Base-by-base conservation (phyloP, 805 yeast species). In the Ogataea trehalophila region DNA sequence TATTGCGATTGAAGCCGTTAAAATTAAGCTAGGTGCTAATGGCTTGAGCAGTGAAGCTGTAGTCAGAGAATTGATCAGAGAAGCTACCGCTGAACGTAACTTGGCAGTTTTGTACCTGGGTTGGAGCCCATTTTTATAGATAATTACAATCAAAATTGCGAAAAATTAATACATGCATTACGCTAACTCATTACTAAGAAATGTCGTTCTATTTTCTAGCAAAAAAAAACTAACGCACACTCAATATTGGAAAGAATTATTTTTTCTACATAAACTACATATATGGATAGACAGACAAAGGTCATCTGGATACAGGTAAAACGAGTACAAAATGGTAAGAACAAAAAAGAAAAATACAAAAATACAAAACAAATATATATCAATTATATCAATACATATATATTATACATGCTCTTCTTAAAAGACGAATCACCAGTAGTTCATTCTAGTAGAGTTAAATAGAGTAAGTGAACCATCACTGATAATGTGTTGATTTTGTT, bases 1-100 rank as follows among this genome's bases (percentile, higher is more conserved):
- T 11, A 72, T 85, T 47, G 97, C 97, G 0, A 73, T 94, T 29
- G 72, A 73, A 35, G 79, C 80, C 4, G 97, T 92, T 2, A 71
- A 77, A 45, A 81, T 75, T 18, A 94, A 94, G 62, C 68, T 92
- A 39, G 60, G 61, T 18, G 85, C 86, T 0, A 74, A 75, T 34
- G 86, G 83, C 0, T 70, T 94, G 43, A 88, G 90, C 59, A 79
- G 79, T 7, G 97, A 90, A 56, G 96, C 97, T 0, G 80, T 80
- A 0, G 92, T 92, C 2, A 76, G 92, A 46, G 94, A 87, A 58
- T 68, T 92, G 52, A 80, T 91, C 6, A 80, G 79, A 39, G 86
- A 85, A 49, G 97, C 99, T 0, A 73, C 82, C 0, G 83, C 80
- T 59, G 71, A 74, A 5, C 67, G 72, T 5, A 88, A 89, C 55